A percentile compares a stretch with the other conserved stretches of the same genome.
Evolutionary conservation across 208 protist genomes (phyloP).

Genomic region (Leishmania aethiopica): DNA sequence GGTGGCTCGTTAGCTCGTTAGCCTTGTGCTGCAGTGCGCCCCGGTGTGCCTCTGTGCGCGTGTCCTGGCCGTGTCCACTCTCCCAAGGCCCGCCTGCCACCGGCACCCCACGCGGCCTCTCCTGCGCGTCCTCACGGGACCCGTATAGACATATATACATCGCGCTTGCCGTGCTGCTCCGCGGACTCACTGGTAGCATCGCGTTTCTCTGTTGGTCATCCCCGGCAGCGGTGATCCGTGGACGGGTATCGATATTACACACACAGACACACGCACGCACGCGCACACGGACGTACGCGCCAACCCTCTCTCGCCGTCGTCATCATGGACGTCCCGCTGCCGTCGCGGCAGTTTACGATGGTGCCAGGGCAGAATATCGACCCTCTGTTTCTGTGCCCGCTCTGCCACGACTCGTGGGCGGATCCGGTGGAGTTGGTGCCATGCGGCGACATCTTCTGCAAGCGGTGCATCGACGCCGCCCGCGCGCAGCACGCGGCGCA

Average conservation of each 20-base stretch:
- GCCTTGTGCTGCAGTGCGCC: neutral
- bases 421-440: constrained; percentile 46
- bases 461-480: constrained; percentile 39
- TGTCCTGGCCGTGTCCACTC: too few species aligned
- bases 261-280: neutral
- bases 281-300: neutral
- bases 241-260: neutral
- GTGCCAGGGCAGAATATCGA: constrained; percentile 42
- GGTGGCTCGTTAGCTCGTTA: too few species aligned
- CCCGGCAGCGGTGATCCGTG: neutral
- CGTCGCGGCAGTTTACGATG: constrained; percentile 26
- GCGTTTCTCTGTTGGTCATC: neutral
- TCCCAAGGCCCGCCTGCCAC: too few species aligned
- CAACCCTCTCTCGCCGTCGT: neutral
- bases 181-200: neutral
- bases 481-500: constrained; percentile 25
- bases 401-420: constrained; percentile 80
- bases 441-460: constrained; percentile 70
- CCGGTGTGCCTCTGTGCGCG: neutral
- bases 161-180: neutral
- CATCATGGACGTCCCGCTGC: neutral
- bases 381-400: constrained; percentile 46
- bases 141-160: neutral
- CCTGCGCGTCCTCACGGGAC: too few species aligned
- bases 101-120: too few species aligned